Evolutionary conservation across 495 filamentous ascomycete genomes (phyloP).

Genomic region (Xylaria grammica): DNA sequence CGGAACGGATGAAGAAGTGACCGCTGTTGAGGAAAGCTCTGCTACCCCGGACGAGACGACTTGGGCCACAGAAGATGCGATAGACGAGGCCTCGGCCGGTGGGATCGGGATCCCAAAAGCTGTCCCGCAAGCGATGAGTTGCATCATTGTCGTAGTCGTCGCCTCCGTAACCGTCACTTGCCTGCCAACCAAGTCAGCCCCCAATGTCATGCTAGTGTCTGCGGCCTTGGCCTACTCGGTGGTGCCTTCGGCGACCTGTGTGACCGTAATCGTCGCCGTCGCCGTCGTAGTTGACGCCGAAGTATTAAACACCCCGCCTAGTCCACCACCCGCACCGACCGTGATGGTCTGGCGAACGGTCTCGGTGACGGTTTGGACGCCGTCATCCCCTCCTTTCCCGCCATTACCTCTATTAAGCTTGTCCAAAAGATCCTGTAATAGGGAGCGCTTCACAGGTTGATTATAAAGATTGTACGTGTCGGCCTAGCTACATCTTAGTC

Average conservation of each 20-base stretch:
- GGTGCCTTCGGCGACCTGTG: not conserved
- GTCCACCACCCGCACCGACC: slow-evolving; percentile 25
- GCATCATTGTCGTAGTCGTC: slow-evolving; percentile 35
- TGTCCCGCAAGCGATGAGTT: slow-evolving; percentile 33
- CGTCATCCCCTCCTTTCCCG: slow-evolving; percentile 21
- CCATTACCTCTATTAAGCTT: slow-evolving; percentile 25
- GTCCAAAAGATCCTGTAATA: slow-evolving; percentile 32
- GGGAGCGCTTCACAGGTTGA: slow-evolving; percentile 30
- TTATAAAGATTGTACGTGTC: slow-evolving; percentile 40
- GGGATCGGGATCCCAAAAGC: slow-evolving; percentile 23
- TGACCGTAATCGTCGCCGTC: slow-evolving; percentile 27
- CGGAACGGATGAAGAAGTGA: not conserved
- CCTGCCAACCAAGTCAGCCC: slow-evolving; percentile 3
- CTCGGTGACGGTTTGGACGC: slow-evolving; percentile 44
- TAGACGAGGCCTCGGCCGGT: slow-evolving; percentile 23
- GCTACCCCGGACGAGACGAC: slow-evolving; percentile 25
- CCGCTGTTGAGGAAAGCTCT: slow-evolving; percentile 8
- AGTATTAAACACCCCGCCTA: slow-evolving; percentile 29
- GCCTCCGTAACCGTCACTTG: slow-evolving; percentile 27
- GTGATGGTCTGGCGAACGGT: slow-evolving; percentile 41
- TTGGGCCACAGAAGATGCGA: slow-evolving; percentile 32
- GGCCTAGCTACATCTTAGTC: slow-evolving; percentile 38
- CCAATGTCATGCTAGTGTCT: not conserved
- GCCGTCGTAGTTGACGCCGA: slow-evolving; percentile 45
- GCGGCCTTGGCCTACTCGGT: slow-evolving; percentile 4